Percentiles rank a stretch among this genome's conserved stretches.
Conservation (phyloP, 176 grass and related monocot species). For the Leersia perrieri region DNA sequence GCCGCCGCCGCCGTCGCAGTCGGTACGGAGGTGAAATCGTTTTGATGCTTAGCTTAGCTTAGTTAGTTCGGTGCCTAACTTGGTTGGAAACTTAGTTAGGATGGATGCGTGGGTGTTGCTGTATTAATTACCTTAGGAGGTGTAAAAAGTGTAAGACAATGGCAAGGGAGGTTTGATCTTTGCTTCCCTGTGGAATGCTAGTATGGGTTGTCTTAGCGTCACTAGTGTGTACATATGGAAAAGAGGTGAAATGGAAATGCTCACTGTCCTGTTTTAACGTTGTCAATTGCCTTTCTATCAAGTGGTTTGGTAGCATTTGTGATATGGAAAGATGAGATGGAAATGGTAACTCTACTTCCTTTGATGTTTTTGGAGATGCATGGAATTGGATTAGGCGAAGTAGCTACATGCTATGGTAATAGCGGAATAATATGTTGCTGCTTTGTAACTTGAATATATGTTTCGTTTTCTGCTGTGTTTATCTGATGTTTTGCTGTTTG, state of each 20-base stretch:
- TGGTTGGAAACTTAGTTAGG: neutral
- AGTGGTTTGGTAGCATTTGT: slow-evolving; percentile 1
- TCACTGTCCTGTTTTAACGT: neutral
- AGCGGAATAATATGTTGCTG: neutral
- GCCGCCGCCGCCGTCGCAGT: neutral
- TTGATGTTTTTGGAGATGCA: neutral
- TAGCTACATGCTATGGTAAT: neutral
- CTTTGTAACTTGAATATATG: neutral
- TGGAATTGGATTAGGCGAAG: neutral
- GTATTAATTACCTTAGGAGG: neutral
- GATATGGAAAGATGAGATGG: neutral
- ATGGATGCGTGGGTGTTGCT: neutral
- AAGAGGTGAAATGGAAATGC: slow-evolving; percentile 4
- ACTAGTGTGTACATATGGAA: slow-evolving; percentile 4
- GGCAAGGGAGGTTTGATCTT: neutral
- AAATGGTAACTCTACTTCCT: neutral
- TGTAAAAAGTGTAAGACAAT: slow-evolving; percentile 16
- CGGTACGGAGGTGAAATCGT: slow-evolving; percentile 40
- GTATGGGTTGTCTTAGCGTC: neutral
- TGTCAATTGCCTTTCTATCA: neutral
- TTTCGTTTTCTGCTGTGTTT: neutral
- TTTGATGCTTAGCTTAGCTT: slow-evolving; percentile 6
- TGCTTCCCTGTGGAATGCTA: slow-evolving; percentile 13
- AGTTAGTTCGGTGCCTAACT: neutral
- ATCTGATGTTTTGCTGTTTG: neutral